Evolutionary conservation across 2,329 filamentous ascomycete genomes (phyloP).

Genomic region (Xylariomycetidae sp.): DNA sequence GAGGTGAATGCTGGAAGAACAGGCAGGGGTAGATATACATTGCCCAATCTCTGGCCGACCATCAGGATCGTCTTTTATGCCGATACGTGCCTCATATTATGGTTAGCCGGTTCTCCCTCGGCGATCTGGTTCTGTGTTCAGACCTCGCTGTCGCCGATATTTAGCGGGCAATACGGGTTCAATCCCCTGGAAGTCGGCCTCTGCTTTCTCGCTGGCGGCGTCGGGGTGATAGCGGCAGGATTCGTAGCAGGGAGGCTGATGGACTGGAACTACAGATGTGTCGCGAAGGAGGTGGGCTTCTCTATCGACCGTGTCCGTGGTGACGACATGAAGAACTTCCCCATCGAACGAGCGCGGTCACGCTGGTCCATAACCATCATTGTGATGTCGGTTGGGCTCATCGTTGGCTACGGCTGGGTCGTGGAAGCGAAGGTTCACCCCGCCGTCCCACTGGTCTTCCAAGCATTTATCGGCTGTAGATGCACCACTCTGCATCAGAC

Average conservation of each 20-base stretch:
- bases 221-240: slow-evolving; percentile 2
- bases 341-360: background rate
- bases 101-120: background rate
- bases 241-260: slow-evolving; percentile 1
- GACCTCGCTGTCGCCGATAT: slow-evolving; percentile 4
- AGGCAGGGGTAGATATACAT: background rate
- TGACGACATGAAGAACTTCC: slow-evolving; percentile 14
- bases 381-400: background rate
- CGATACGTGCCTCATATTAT: background rate
- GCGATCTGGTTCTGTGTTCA: slow-evolving; percentile 2
- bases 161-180: slow-evolving; percentile 1
- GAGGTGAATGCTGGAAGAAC: background rate
- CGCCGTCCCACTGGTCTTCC: background rate
- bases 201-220: slow-evolving; percentile 1
- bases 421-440: background rate
- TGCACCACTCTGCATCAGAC: background rate
- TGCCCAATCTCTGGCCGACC: background rate
- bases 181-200: slow-evolving; percentile 3
- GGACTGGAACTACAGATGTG: slow-evolving; percentile 1
- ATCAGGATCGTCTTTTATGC: background rate
- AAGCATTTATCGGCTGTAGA: background rate
- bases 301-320: slow-evolving; percentile 17
- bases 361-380: background rate
- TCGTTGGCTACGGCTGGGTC: background rate
- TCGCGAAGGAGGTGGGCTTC: background rate